Evolutionary conservation across 805 yeast genomes (phyloP), one percentile per base, ranked within the genome.

Genomic region (Hermanozyma aechmeae): DNA sequence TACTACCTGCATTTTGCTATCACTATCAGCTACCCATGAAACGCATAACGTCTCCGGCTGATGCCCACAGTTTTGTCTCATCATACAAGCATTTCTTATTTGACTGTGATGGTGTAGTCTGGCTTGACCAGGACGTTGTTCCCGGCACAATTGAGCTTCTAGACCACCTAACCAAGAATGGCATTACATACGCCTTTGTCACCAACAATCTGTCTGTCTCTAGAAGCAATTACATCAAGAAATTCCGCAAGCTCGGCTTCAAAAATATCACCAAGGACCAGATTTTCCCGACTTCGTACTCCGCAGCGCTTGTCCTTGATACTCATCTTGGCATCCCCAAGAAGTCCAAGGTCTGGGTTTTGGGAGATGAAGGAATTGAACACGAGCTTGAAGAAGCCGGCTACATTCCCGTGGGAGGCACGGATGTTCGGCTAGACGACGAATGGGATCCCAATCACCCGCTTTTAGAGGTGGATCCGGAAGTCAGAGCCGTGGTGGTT

Each of bases 61-160:
- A n/a, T n/a, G n/a, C n/a, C n/a, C n/a, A n/a, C n/a, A n/a, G n/a
- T 20, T 5, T 5, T 8, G 22, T 5, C 10, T 5, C n/a, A n/a
- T n/a, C n/a, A n/a, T 57, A 55, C 37, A 64, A 60, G 34, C 53
- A 55, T 38, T 60, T 60, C 30, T 42, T 60, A 5, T 59, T 60
- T 40, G 67, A 60, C 30, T 60, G 67, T 30, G 67, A 60, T 33
- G 67, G 67, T 1, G 67, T 60, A 5, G 44, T 60, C 6, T 60
- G 67, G 67, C 48, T 58, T 13, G 65, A 54, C 26, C 52, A 53
- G 15, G 39, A 32, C 13, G 31, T 54, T 24, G 53, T 60, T 13
- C 58, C 61, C 1, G 62, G 62, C 6, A 56, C 55, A 12, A 31
- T 32, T 16, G 49, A 48, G 13, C 39, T 56, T 13, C 33, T 60